phyloP scores from a whole-genome alignment of 768 basidiomycete species.

The Phlebiopsis flavidoalba region DNA sequence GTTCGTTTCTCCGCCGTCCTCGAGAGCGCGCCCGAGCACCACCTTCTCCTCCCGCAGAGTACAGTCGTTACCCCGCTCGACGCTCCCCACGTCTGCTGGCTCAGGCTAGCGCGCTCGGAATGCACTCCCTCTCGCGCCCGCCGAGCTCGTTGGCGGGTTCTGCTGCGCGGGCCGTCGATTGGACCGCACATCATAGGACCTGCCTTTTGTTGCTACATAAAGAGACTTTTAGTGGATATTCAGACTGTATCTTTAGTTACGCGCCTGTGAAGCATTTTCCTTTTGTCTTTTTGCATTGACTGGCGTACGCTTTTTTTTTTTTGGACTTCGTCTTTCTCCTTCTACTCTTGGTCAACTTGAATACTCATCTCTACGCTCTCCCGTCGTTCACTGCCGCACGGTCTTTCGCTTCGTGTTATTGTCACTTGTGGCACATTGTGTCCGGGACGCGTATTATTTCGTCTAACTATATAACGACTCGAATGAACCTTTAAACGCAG shows the following conservation, averaged over 20 bases:
- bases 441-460: not conserved
- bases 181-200: not conserved
- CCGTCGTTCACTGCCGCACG: not conserved
- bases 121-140: constrained; percentile 14
- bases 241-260: constrained; percentile 9
- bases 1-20: constrained; percentile 14
- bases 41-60: constrained; percentile 8
- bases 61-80: constrained; percentile 17
- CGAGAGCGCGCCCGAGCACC: constrained; percentile 8
- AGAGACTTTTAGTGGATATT: not conserved
- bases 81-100: constrained; percentile 12
- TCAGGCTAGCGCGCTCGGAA: constrained; percentile 18
- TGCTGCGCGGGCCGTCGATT: constrained; percentile 7
- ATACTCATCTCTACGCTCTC: not conserved
- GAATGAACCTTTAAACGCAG: too few relatives aligned
- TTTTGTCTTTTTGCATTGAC: not conserved
- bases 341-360: not conserved
- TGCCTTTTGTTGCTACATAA: not conserved
- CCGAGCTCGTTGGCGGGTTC: constrained; percentile 19
- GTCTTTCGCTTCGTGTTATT: not conserved
- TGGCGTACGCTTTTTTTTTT: too few relatives aligned
- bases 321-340: not conserved
- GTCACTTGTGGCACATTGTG: not conserved
- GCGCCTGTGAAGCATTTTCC: not conserved
- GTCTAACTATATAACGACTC: not conserved